Percentiles rank a stretch among this genome's conserved stretches.
These are phyloP conservation scores for Sambucus nigra DNA, from an alignment of 129 eudicot species.

Conservation along the genomic window DNA sequence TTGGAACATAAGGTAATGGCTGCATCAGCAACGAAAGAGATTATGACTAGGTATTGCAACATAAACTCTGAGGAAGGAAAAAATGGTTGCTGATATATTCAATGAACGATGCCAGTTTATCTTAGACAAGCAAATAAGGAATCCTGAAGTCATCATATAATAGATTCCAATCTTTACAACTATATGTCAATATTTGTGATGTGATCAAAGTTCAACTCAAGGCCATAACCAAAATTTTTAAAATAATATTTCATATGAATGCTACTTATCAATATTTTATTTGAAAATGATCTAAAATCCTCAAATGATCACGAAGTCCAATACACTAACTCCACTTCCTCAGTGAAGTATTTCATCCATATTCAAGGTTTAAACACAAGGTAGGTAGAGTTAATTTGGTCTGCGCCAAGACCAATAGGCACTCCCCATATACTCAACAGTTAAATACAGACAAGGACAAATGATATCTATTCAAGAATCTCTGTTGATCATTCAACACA, in stretches of 20 bases:
- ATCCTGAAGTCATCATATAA: neutral
- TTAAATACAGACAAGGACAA: neutral
- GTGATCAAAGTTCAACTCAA: conserved; percentile 1
- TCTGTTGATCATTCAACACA: neutral
- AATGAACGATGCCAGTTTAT: neutral
- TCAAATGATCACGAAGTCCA: neutral
- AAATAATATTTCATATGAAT: too few species aligned
- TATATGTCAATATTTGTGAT: neutral
- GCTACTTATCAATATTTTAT: too few species aligned
- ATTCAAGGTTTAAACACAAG: neutral
- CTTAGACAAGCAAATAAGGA: conserved; percentile 6
- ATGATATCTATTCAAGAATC: neutral
- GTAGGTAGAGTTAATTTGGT: neutral
- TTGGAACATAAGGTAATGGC: conserved; percentile 70
- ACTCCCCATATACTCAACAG: neutral
- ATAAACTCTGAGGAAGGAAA: neutral
- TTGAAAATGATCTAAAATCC: too few species aligned
- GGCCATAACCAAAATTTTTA: too few species aligned
- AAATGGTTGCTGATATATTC: conserved; percentile 1
- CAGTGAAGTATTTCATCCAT: neutral
- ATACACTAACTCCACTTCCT: neutral
- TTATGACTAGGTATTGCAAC: neutral
- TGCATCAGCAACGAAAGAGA: conserved; percentile 27
- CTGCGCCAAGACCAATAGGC: neutral
- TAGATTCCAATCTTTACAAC: neutral